Conservation (phyloP, 176 grass and related monocot species). For the Raddia distichophylla region DNA sequence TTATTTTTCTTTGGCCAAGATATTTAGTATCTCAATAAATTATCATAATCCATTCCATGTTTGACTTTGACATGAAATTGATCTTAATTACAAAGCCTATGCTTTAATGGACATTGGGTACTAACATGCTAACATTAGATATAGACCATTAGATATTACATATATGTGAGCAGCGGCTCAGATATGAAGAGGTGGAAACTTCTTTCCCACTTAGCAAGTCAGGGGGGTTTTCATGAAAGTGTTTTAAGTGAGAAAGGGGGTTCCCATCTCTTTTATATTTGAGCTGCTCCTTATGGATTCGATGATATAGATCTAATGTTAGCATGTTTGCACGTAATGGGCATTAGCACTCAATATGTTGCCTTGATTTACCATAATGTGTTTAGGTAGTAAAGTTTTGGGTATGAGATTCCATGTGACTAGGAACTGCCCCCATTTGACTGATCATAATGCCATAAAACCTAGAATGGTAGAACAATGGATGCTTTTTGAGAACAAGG, state of each 20-base stretch:
- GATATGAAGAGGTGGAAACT: too few species aligned
- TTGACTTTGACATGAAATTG: constrained; percentile 10
- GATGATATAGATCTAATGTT: too few species aligned
- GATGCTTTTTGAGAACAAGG: not conserved
- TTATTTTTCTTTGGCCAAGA: constrained; percentile 25
- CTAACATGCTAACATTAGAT: too few species aligned
- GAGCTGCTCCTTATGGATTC: too few species aligned
- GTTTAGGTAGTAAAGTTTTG: not conserved
- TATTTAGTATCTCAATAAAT: constrained; percentile 12
- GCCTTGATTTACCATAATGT: not conserved
- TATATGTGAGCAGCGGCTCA: too few species aligned
- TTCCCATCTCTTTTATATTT: too few species aligned
- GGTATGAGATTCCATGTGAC: not conserved
- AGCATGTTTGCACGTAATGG: too few species aligned
- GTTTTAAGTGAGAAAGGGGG: too few species aligned
- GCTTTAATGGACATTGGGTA: not conserved
- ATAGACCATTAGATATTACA: too few species aligned
- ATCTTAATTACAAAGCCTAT: not conserved
- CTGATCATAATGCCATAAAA: not conserved
- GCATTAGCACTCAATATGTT: too few species aligned
- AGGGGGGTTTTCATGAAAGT: too few species aligned
- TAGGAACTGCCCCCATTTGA: not conserved
- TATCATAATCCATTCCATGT: not conserved
- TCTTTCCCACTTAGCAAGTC: too few species aligned
- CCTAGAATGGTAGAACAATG: not conserved